Evolutionary conservation across 148 eudicot species (phyloP).

Genomic region (Polygonum aviculare): DNA sequence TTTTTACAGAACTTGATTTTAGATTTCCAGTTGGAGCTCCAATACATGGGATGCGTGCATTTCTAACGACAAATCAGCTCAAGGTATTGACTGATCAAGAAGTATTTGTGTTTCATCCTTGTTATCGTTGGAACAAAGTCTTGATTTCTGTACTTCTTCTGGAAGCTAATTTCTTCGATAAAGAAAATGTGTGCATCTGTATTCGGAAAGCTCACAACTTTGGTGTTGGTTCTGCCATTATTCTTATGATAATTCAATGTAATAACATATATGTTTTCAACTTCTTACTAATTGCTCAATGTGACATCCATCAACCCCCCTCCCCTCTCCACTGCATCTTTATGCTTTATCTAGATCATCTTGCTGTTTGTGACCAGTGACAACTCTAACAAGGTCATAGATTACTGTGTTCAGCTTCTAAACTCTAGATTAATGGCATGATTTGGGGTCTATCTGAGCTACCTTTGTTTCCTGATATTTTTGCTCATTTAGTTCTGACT

Average conservation of each 20-base stretch:
- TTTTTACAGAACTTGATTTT: conserved; percentile 77
- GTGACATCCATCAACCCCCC: too few relatives aligned
- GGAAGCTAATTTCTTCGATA: not conserved
- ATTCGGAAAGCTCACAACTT: not conserved
- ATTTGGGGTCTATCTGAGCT: not conserved
- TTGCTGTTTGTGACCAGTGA: not conserved
- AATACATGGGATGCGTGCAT: conserved; percentile 85
- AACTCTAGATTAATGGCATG: not conserved
- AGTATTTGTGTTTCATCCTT: not conserved
- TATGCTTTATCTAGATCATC: not conserved
- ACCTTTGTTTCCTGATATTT: not conserved
- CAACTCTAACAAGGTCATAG: not conserved
- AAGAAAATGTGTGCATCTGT: not conserved
- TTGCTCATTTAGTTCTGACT: not conserved
- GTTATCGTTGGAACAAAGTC: not conserved
- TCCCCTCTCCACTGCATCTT: not conserved
- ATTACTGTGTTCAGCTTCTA: not conserved
- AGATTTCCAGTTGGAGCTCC: conserved; percentile 97
- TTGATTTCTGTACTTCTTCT: not conserved
- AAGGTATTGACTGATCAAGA: conserved; percentile 37
- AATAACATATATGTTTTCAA: not conserved
- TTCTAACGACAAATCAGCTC: conserved; percentile 90
- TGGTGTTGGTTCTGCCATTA: not conserved
- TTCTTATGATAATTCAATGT: not conserved
- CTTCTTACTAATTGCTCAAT: not conserved